Conservation (phyloP, 441 rosid species). For the Raphanus hybrid region DNA sequence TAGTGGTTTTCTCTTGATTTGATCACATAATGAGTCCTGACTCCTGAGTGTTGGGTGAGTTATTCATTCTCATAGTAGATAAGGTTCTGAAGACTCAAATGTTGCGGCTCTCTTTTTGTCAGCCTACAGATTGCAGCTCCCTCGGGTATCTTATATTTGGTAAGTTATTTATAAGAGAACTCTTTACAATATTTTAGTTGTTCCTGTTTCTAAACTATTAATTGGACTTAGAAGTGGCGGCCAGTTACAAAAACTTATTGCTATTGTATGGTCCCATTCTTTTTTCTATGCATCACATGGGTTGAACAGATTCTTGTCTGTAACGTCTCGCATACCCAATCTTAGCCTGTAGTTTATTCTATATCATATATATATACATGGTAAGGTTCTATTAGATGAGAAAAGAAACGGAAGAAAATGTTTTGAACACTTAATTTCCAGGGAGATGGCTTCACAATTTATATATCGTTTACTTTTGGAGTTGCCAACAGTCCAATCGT, state of each 20-base stretch:
- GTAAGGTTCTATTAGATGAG: background rate
- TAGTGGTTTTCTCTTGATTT: slow-evolving; percentile 17
- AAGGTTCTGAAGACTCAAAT: background rate
- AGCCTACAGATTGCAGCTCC: slow-evolving; percentile 41
- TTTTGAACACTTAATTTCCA: background rate
- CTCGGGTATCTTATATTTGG: slow-evolving; percentile 8
- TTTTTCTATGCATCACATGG: slow-evolving; percentile 32
- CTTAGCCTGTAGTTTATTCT: slow-evolving; percentile 21
- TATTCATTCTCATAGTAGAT: slow-evolving; percentile 13
- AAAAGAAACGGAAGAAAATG: background rate
- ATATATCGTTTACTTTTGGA: background rate
- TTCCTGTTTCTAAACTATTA: background rate
- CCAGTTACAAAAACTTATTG: slow-evolving; percentile 21
- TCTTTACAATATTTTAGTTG: slow-evolving; percentile 32
- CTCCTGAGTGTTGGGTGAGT: slow-evolving; percentile 20
- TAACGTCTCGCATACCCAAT: background rate
- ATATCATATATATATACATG: background rate
- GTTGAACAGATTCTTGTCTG: slow-evolving; percentile 26
- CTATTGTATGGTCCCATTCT: slow-evolving; percentile 28
- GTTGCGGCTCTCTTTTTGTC: background rate
- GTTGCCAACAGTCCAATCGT: background rate
- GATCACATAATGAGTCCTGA: slow-evolving; percentile 14
- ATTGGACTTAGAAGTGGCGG: background rate
- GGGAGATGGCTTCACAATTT: slow-evolving; percentile 3
- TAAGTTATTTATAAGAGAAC: slow-evolving; percentile 64